Percentiles rank a stretch among this genome's conserved stretches.
Conservation (phyloP, 768 basidiomycete genomes). For the Lentinus tigrinus region DNA sequence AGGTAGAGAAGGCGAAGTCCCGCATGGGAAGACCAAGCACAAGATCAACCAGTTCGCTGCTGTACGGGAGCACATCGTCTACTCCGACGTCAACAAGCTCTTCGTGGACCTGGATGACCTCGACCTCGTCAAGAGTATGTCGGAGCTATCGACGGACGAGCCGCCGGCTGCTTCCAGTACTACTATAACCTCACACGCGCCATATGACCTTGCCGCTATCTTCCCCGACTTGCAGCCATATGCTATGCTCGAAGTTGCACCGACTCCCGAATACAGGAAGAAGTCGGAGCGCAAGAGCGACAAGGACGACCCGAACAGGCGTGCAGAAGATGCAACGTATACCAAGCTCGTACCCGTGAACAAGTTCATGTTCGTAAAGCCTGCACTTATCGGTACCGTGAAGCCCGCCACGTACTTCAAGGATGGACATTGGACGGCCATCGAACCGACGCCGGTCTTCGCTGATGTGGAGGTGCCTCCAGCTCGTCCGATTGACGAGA, state of each 20-base stretch:
- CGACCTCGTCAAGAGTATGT: constrained; percentile 32
- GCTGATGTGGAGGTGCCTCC: constrained; percentile 40
- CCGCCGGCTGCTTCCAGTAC: background rate
- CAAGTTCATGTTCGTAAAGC: constrained; percentile 77
- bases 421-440: constrained; percentile 59
- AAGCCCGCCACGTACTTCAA: constrained; percentile 78
- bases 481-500: constrained; percentile 29
- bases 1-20: background rate
- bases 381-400: constrained; percentile 81
- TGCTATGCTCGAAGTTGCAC: constrained; percentile 47
- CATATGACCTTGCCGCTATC: constrained; percentile 59
- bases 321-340: constrained; percentile 76
- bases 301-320: constrained; percentile 70
- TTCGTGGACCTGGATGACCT: constrained; percentile 56
- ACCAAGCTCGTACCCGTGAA: constrained; percentile 75
- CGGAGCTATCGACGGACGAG: constrained; percentile 29
- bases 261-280: constrained; percentile 43
- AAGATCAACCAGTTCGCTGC: constrained; percentile 52
- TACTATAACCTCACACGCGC: constrained; percentile 27
- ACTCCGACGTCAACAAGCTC: constrained; percentile 40
- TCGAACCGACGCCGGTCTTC: constrained; percentile 55
- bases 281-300: constrained; percentile 55
- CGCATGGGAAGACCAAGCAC: constrained; percentile 36
- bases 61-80: constrained; percentile 57
- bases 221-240: constrained; percentile 83